Evolutionary conservation across 2,329 filamentous ascomycete species (phyloP).

Genomic region (Colletotrichum liriopes): DNA sequence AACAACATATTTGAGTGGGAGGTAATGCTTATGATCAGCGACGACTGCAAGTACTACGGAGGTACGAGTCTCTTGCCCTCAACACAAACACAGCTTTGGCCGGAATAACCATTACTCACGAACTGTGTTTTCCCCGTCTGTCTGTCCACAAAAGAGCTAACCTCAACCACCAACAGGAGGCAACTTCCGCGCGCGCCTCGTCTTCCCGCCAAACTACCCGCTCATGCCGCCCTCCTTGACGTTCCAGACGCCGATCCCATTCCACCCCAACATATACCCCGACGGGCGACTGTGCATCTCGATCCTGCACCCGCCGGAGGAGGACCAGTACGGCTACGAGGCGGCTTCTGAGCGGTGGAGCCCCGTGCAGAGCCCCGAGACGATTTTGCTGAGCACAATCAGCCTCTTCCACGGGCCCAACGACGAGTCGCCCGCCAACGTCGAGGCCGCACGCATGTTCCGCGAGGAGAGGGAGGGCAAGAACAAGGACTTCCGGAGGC

Average conservation of each 20-base stretch:
- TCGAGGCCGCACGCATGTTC: conserved; percentile 92
- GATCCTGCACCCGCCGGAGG: conserved; percentile 94
- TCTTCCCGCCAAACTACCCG: conserved; percentile 89
- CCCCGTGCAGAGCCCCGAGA: conserved; percentile 95
- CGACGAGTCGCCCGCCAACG: conserved; percentile 94
- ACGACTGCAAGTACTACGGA: conserved; percentile 94
- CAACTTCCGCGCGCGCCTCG: conserved; percentile 89
- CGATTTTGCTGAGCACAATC: conserved; percentile 92
- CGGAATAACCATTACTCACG: neutral
- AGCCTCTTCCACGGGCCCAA: conserved; percentile 94
- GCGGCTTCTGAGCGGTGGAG: conserved; percentile 91
- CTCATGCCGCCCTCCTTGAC: conserved; percentile 90
- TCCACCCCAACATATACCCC: conserved; percentile 95
- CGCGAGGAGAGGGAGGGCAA: conserved; percentile 79
- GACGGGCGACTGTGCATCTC: conserved; percentile 95
- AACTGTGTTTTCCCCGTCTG: neutral
- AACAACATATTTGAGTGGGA: conserved; percentile 98
- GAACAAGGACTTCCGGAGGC: conserved; percentile 81
- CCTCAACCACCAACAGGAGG: conserved; percentile 73
- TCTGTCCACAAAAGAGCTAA: neutral
- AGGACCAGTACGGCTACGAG: conserved; percentile 96
- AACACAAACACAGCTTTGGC: neutral
- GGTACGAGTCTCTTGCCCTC: conserved; percentile 65
- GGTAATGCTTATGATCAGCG: conserved; percentile 98
- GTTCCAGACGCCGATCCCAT: conserved; percentile 86